Percentiles rank a stretch among this genome's conserved stretches.
These are phyloP conservation scores for Euphrasia arctica DNA, from an alignment of 305 asterid species.

Conservation along the genomic window DNA sequence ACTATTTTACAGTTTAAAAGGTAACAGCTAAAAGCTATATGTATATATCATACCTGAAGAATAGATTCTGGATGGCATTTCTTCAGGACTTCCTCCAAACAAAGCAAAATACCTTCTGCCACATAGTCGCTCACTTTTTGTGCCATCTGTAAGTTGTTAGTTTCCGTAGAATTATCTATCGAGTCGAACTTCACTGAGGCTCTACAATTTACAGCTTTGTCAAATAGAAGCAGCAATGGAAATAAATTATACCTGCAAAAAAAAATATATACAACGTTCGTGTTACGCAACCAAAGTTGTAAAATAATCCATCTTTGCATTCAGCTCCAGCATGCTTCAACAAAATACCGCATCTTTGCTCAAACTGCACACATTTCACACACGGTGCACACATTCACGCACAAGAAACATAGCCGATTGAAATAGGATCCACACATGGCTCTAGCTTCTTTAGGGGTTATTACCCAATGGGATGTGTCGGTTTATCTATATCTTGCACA, in stretches of 20 bases:
- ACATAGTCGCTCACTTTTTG: slow-evolving; percentile 65
- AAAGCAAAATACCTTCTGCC: slow-evolving; percentile 68
- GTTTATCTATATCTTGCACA: no score
- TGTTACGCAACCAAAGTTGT: slow-evolving; percentile 16
- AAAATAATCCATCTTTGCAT: slow-evolving; percentile 12
- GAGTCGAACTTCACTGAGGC: slow-evolving; percentile 43
- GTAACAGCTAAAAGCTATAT: slow-evolving; percentile 9
- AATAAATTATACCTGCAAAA: slow-evolving; percentile 73
- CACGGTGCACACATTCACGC: no score
- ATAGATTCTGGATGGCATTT: slow-evolving; percentile 70
- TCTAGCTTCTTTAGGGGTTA: no score
- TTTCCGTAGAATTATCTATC: slow-evolving; percentile 30
- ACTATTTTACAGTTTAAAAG: slow-evolving; percentile 12
- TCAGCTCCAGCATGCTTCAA: slow-evolving; percentile 15
- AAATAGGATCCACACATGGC: no score
- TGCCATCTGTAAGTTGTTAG: slow-evolving; percentile 29
- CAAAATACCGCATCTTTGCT: background rate
- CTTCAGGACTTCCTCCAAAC: slow-evolving; percentile 77
- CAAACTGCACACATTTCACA: no score
- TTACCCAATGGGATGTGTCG: no score
- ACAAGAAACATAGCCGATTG: no score
- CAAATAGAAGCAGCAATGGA: slow-evolving; percentile 85
- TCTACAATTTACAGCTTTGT: slow-evolving; percentile 73
- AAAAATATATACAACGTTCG: slow-evolving; percentile 20
- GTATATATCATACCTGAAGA: slow-evolving; percentile 66